These are phyloP conservation scores for Oryza officinalis DNA, from an alignment of 176 grass and related monocot species.

Conservation along the genomic window DNA sequence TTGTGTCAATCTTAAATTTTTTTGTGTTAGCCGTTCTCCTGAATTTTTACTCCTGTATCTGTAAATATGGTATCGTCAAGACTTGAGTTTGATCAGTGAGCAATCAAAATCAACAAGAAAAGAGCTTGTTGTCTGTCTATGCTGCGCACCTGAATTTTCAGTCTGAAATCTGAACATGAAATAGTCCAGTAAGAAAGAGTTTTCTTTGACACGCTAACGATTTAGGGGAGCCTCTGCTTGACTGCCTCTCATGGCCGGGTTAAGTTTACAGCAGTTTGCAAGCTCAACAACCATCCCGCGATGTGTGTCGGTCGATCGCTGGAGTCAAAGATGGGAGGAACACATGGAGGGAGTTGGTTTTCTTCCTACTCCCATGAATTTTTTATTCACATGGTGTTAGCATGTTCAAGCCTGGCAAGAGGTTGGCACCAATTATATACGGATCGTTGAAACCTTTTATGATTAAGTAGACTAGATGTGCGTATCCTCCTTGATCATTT, in stretches of 20 bases:
- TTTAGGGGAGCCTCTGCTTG: background rate
- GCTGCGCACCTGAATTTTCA: background rate
- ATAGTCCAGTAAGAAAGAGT: background rate
- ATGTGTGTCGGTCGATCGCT: conserved; percentile 41
- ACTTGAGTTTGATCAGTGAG: background rate
- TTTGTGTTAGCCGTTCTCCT: background rate
- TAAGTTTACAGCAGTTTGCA: background rate
- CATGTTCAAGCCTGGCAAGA: conserved; percentile 46
- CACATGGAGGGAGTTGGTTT: conserved; percentile 32
- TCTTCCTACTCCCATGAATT: background rate
- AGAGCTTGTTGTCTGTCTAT: background rate
- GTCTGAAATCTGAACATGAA: background rate
- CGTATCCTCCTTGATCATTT: conserved; percentile 20
- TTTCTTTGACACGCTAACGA: background rate
- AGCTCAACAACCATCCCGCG: conserved; percentile 43
- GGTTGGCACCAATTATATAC: conserved; percentile 41
- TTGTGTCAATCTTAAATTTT: too few relatives aligned
- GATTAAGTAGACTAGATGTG: conserved; percentile 8
- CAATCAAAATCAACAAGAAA: background rate
- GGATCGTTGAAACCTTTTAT: background rate
- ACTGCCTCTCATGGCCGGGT: background rate
- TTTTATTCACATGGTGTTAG: conserved; percentile 16
- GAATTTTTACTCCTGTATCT: background rate
- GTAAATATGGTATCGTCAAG: background rate
- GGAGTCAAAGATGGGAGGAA: conserved; percentile 9